phyloP scores from a whole-genome alignment of 2,329 filamentous ascomycete genomes.

The Aspergillus versicolor region DNA sequence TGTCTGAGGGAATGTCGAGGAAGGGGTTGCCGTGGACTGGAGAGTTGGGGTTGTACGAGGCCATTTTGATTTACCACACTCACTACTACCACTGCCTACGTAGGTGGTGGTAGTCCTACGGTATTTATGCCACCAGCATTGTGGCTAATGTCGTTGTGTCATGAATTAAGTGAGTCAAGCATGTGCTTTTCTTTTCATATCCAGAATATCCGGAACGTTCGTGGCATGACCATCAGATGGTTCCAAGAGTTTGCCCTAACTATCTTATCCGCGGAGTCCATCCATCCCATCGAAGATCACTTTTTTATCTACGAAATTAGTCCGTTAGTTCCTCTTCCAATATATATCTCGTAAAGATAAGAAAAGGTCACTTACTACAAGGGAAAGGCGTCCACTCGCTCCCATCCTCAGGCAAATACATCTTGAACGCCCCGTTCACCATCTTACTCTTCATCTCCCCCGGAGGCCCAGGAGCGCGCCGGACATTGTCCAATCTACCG shows the following conservation, averaged over 20 bases:
- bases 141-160: not conserved
- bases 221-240: not conserved
- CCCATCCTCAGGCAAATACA: slow-evolving; percentile 46
- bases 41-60: slow-evolving; percentile 1
- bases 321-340: not conserved
- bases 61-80: not conserved
- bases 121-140: not conserved
- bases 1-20: slow-evolving; percentile 5
- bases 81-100: not conserved
- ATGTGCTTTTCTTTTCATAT: not conserved
- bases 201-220: not conserved
- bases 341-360: not conserved
- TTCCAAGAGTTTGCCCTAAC: not conserved
- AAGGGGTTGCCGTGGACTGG: slow-evolving; percentile 2
- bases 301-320: slow-evolving; percentile 6
- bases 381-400: slow-evolving; percentile 44
- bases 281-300: slow-evolving; percentile 6
- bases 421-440: slow-evolving; percentile 38
- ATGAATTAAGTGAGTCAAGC: not conserved
- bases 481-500: slow-evolving; percentile 40
- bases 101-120: too few species aligned
- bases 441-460: slow-evolving; percentile 41
- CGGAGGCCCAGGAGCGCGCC: slow-evolving; percentile 40
- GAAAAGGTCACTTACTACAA: slow-evolving; percentile 8
- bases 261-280: not conserved